These are phyloP conservation scores for Boletus barrowsii DNA, from an alignment of 768 basidiomycete species.

Conservation along the genomic window DNA sequence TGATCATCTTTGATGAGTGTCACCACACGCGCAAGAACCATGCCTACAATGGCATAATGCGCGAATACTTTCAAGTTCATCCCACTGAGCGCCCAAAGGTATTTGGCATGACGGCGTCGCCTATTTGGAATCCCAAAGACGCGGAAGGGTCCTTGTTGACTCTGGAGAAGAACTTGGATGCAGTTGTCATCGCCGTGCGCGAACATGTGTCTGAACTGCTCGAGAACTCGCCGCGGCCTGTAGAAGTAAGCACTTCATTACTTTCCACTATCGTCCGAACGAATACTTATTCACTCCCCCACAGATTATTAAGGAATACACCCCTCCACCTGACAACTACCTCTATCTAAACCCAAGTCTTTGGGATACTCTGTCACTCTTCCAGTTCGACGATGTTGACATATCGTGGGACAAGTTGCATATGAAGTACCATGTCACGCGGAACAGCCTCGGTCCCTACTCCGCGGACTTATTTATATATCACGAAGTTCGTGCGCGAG, in stretches of 20 bases:
- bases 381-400: constrained; percentile 35
- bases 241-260: constrained; percentile 47
- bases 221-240: constrained; percentile 58
- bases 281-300: not conserved
- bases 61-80: constrained; percentile 49
- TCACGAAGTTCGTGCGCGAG: constrained; percentile 52
- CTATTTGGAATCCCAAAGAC: constrained; percentile 77
- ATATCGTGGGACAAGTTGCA: constrained; percentile 61
- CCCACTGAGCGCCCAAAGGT: constrained; percentile 61
- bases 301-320: constrained; percentile 58
- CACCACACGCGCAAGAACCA: constrained; percentile 58
- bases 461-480: constrained; percentile 72
- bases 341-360: constrained; percentile 55
- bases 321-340: constrained; percentile 49
- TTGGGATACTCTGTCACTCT: constrained; percentile 49
- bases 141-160: constrained; percentile 57
- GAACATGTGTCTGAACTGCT: constrained; percentile 65
- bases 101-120: constrained; percentile 93
- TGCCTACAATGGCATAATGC: constrained; percentile 57
- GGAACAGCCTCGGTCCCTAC: constrained; percentile 66
- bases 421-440: constrained; percentile 58
- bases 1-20: constrained; percentile 57
- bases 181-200: constrained; percentile 72
- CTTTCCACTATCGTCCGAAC: not conserved
- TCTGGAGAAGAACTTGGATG: constrained; percentile 69